Percentiles rank a stretch among this genome's conserved stretches.
phyloP scores from a whole-genome alignment of 164 flowering plant genomes.

The Pachysandra terminalis region DNA sequence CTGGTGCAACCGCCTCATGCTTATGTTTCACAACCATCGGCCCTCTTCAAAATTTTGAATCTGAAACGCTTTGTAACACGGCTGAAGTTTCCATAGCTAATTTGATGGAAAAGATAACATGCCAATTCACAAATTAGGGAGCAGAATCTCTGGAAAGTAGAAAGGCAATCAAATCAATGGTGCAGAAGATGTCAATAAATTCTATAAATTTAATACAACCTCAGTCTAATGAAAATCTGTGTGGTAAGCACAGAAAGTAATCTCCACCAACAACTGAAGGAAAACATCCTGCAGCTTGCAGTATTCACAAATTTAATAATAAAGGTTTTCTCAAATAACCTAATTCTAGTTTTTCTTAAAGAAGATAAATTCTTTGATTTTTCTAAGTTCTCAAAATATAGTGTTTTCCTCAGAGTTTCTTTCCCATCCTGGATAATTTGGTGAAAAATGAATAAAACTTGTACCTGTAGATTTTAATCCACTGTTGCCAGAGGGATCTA shows the following conservation, averaged over 20 bases:
- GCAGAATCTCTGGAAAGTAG: background rate
- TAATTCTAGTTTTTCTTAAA: too few relatives aligned
- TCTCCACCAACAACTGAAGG: conserved; percentile 55
- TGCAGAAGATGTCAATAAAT: background rate
- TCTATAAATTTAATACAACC: conserved; percentile 30
- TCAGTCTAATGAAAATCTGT: conserved; percentile 90
- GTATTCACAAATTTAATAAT: too few relatives aligned
- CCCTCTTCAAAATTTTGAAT: conserved; percentile 81
- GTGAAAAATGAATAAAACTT: conserved; percentile 1
- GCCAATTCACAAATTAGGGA: background rate
- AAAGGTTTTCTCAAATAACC: too few relatives aligned
- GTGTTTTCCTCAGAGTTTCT: too few relatives aligned
- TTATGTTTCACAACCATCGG: conserved; percentile 92
- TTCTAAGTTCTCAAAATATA: too few relatives aligned
- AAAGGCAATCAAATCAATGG: background rate
- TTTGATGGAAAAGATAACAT: conserved; percentile 46
- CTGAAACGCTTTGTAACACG: too few relatives aligned
- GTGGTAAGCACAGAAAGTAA: conserved; percentile 78
- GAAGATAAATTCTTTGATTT: too few relatives aligned
- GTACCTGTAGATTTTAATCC: conserved; percentile 80
- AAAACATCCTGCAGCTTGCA: conserved; percentile 43
- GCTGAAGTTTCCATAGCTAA: conserved; percentile 89
- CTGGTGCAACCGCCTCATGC: conserved; percentile 56
- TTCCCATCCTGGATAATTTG: background rate
- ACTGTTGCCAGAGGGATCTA: conserved; percentile 62